Evolutionary conservation across 2,329 filamentous ascomycete genomes (phyloP).

Genomic region (Laburnicola sp.): DNA sequence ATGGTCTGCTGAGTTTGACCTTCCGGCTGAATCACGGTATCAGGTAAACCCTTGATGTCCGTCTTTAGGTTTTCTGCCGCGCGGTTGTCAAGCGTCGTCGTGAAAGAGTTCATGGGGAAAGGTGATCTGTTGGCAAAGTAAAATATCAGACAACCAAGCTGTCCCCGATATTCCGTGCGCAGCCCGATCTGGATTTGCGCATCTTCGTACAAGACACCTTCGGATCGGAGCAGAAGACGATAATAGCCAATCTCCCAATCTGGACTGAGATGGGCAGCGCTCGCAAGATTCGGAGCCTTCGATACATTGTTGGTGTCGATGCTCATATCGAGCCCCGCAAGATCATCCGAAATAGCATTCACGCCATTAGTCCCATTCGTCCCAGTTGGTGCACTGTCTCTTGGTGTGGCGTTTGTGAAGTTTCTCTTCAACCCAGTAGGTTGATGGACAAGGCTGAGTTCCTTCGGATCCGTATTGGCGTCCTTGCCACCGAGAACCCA

Average conservation of each 20-base stretch:
- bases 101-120: slow-evolving; percentile 83
- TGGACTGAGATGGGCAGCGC: slow-evolving; percentile 87
- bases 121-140: slow-evolving; percentile 96
- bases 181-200: slow-evolving; percentile 90
- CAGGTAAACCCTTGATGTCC: slow-evolving; percentile 86
- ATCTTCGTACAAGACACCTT: slow-evolving; percentile 94
- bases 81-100: slow-evolving; percentile 82
- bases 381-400: slow-evolving; percentile 30
- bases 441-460: slow-evolving; percentile 74
- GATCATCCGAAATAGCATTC: slow-evolving; percentile 57
- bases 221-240: slow-evolving; percentile 73
- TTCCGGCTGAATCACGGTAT: slow-evolving; percentile 73
- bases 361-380: slow-evolving; percentile 53
- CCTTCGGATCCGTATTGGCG: slow-evolving; percentile 78
- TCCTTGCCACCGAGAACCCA: slow-evolving; percentile 98
- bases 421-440: slow-evolving; percentile 82
- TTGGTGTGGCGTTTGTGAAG: slow-evolving; percentile 63
- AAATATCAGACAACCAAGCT: slow-evolving; percentile 90
- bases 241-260: slow-evolving; percentile 94
- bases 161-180: slow-evolving; percentile 91
- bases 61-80: slow-evolving; percentile 71
- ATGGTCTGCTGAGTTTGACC: slow-evolving; percentile 89
- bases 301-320: slow-evolving; percentile 60
- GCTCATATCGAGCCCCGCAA: slow-evolving; percentile 81
- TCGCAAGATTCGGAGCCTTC: slow-evolving; percentile 82